Percentiles rank a stretch among this genome's conserved stretches.
These are phyloP conservation scores for Brettanomyces naardenensis DNA, from an alignment of 805 yeast genomes.

Conservation along the genomic window DNA sequence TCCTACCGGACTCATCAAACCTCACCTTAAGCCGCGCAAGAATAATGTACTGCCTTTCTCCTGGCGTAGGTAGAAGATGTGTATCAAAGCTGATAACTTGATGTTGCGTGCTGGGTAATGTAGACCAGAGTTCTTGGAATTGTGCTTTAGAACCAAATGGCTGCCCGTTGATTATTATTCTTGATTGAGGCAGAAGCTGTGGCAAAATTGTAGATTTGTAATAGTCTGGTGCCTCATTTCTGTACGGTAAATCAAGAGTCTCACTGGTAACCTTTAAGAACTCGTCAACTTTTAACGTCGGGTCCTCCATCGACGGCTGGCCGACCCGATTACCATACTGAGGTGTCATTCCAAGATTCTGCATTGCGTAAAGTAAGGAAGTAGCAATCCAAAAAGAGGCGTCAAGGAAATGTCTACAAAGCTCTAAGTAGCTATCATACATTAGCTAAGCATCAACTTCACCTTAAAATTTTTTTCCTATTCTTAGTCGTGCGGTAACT, in stretches of 20 bases:
- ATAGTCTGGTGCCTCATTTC: constrained; percentile 2
- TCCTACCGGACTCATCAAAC: constrained; percentile 70
- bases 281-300: constrained; percentile 7
- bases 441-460: too few relatives aligned
- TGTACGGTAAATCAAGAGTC: constrained; percentile 7
- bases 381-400: too few relatives aligned
- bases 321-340: not conserved
- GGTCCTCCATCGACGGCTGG: not conserved
- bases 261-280: constrained; percentile 7
- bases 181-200: constrained; percentile 41
- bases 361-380: not conserved
- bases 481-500: too few relatives aligned
- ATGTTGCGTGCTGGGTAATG: constrained; percentile 52
- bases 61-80: constrained; percentile 49
- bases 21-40: constrained; percentile 49
- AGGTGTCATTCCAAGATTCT: constrained; percentile 3
- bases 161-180: constrained; percentile 51
- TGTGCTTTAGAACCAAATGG: constrained; percentile 44
- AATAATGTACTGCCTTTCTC: constrained; percentile 26
- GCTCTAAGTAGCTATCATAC: too few relatives aligned
- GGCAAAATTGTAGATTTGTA: constrained; percentile 25
- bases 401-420: too few relatives aligned
- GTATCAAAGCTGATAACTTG: constrained; percentile 55
- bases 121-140: constrained; percentile 54
- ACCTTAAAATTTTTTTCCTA: too few relatives aligned